phyloP scores from a whole-genome alignment of 1,284 basidiomycete genomes.

The Flammula alnicola region DNA sequence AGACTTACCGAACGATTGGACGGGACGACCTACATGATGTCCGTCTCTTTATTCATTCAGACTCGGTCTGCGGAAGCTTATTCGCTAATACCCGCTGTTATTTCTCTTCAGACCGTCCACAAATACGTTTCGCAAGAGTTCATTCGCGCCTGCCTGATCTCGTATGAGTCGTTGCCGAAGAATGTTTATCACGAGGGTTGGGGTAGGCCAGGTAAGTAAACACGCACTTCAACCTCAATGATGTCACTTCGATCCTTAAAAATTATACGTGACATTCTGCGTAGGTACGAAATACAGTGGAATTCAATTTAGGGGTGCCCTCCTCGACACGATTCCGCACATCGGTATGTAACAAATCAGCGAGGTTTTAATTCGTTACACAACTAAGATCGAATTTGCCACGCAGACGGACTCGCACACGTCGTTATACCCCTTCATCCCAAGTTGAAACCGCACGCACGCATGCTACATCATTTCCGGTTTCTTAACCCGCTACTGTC shows the following conservation, averaged over 20 bases:
- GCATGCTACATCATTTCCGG: slow-evolving; percentile 76
- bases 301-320: slow-evolving; percentile 62
- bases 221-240: too few species aligned
- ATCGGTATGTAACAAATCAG: slow-evolving; percentile 73
- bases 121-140: slow-evolving; percentile 81
- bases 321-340: slow-evolving; percentile 67
- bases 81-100: neutral
- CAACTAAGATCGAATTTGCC: neutral
- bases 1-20: slow-evolving; percentile 64
- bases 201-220: slow-evolving; percentile 70
- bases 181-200: slow-evolving; percentile 78
- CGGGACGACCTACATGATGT: slow-evolving; percentile 77
- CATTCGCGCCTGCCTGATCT: slow-evolving; percentile 75
- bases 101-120: slow-evolving; percentile 62
- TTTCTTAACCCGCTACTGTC: slow-evolving; percentile 71
- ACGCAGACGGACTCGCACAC: slow-evolving; percentile 64
- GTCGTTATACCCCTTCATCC: slow-evolving; percentile 68
- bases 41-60: too few species aligned
- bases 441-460: slow-evolving; percentile 61
- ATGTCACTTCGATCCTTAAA: too few species aligned
- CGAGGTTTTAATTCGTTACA: neutral
- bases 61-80: too few species aligned
- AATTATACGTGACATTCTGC: too few species aligned
- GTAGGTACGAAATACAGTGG: slow-evolving; percentile 63
- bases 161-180: slow-evolving; percentile 77